Percentiles rank a stretch among this genome's conserved stretches.
phyloP scores from a whole-genome alignment of 495 filamentous ascomycete species.

The Arthonia radiata region DNA sequence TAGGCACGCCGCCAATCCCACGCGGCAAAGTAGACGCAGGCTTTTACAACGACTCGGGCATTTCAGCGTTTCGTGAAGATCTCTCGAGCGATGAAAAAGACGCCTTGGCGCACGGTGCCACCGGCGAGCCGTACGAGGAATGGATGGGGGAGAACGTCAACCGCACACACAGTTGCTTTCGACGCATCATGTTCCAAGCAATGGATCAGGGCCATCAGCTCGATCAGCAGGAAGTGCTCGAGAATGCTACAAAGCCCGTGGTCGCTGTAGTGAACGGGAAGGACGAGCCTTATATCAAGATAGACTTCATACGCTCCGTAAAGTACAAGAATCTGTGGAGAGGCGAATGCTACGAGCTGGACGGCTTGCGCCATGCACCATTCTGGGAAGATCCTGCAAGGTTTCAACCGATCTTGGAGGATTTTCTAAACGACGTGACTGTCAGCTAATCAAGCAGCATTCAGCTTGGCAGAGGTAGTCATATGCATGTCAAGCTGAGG shows the following conservation, averaged over 20 bases:
- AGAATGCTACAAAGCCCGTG: slow-evolving; percentile 1
- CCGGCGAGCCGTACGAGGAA: slow-evolving; percentile 3
- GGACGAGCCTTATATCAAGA: slow-evolving; percentile 6
- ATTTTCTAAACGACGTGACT: slow-evolving; percentile 7
- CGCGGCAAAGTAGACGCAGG: slow-evolving; percentile 3
- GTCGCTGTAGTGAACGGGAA: slow-evolving; percentile 7
- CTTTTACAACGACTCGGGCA: slow-evolving; percentile 3
- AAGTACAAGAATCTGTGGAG: slow-evolving; percentile 6
- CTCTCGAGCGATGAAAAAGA: slow-evolving; percentile 2
- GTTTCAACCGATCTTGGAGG: slow-evolving; percentile 4
- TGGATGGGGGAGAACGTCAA: slow-evolving; percentile 7
- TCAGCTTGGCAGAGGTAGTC: no score
- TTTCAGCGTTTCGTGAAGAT: slow-evolving; percentile 2
- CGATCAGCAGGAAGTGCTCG: slow-evolving; percentile 6
- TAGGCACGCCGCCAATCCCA: slow-evolving; percentile 7
- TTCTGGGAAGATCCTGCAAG: slow-evolving; percentile 7
- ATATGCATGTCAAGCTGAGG: no score
- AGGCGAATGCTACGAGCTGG: slow-evolving; percentile 4
- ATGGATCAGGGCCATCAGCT: slow-evolving; percentile 3
- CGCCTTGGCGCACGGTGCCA: slow-evolving; percentile 1
- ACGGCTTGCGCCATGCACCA: slow-evolving; percentile 5
- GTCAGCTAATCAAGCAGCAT: no score
- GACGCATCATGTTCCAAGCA: slow-evolving; percentile 5
- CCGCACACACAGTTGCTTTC: slow-evolving; percentile 5
- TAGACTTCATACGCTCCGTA: slow-evolving; percentile 7